Evolutionary conservation across 2,329 filamentous ascomycete genomes (phyloP), one percentile per base, ranked within the genome.

Genomic region (Aspergillus novofumigatus): DNA sequence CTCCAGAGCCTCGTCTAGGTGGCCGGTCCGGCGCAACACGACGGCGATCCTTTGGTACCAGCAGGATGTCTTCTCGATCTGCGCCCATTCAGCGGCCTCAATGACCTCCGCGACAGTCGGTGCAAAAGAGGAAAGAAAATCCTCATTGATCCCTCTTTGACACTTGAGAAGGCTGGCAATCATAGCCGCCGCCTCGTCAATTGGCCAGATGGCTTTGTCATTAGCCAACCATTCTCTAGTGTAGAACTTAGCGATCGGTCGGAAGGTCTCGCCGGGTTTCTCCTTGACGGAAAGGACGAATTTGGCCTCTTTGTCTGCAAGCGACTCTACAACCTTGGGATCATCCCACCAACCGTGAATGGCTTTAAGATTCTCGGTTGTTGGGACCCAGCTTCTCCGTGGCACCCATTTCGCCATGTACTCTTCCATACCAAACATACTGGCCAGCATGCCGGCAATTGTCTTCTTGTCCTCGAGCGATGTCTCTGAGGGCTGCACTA

Each of bases 11-110:
- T 51, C 10, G 1, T 58, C 58, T n/a, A 28, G 5, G n/a, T 53
- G 41, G 2, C 28, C n/a, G 3, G 14, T 14, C 11, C 53, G 9
- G 11, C 58, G 55, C 17, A 60, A 50, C 11, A 29, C 47, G 1
- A 53, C 41, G 0, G 29, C 58, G 21, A 28, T 42, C 3, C 56
- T 47, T 11, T 51, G 55, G 51, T 55, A 49, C 58, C 58, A 60
- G 0, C 20, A 41, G 1, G 14, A 23, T 10, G 25, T 49, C 38
- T 54, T 58, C 28, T 58, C 53, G 1, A 32, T 25, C 5, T 26
- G 52, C 17, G 41, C 52, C 11, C 45, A 58, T 26, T 53, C 55
- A 0, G 58, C 55, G 3, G 55, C 58, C 6, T 53, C 49, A 17
- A 58, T 48, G 3, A 60, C n/a, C 17, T 60, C 55, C 1, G 51